Evolutionary conservation across 371 early-diverging fungal genomes (phyloP).

Genomic region (Capillidium heterosporum): DNA sequence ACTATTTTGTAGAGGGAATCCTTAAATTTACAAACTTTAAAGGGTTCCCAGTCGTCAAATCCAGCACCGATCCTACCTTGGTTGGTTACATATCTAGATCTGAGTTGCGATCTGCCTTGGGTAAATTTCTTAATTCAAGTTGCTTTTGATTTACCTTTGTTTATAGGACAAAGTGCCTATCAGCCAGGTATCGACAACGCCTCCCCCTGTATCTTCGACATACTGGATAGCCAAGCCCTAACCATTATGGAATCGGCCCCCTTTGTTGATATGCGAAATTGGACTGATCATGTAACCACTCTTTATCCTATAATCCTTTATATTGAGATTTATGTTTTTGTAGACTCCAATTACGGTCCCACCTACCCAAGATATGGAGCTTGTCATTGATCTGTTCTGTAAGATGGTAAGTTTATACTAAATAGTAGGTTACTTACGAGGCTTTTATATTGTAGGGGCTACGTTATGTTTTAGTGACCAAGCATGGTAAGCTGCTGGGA

Average conservation of each 20-base stretch:
- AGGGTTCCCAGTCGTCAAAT: constrained; percentile 55
- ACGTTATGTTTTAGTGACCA: constrained; percentile 32
- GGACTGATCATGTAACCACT: constrained; percentile 30
- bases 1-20: constrained; percentile 16
- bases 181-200: constrained; percentile 11
- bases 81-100: constrained; percentile 52
- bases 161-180: constrained; percentile 9
- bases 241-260: constrained; percentile 21
- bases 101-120: constrained; percentile 47
- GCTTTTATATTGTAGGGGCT: constrained; percentile 20
- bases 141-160: not conserved
- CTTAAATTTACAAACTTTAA: constrained; percentile 28
- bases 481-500: constrained; percentile 31
- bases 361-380: constrained; percentile 41
- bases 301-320: constrained; percentile 5
- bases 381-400: constrained; percentile 52
- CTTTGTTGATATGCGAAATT: constrained; percentile 34
- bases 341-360: constrained; percentile 51
- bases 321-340: not conserved
- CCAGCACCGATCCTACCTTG: constrained; percentile 23
- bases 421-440: not conserved
- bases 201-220: constrained; percentile 17
- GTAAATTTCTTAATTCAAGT: constrained; percentile 15
- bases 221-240: constrained; percentile 11
- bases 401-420: constrained; percentile 25